These are phyloP conservation scores for Sporothrix phasma DNA, from an alignment of 2,329 filamentous ascomycete genomes.

Conservation along the genomic window DNA sequence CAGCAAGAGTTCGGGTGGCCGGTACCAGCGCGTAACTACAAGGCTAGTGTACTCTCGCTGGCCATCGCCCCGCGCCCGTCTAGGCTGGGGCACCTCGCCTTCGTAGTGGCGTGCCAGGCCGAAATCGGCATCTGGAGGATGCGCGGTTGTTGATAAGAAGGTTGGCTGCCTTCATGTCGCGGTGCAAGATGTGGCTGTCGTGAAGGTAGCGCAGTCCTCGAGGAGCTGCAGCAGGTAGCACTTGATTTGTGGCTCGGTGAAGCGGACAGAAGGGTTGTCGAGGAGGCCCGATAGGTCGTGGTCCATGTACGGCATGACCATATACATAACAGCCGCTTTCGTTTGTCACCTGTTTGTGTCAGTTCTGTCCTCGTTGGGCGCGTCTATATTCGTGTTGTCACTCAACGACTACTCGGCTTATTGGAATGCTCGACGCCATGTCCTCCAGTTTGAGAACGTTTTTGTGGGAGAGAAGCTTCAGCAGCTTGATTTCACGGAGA, in stretches of 20 bases:
- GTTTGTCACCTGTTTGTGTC: conserved; percentile 53
- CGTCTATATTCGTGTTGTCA: background rate
- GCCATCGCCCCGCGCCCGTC: conserved; percentile 73
- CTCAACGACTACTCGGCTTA: conserved; percentile 39
- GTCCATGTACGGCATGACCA: conserved; percentile 98
- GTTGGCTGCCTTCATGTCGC: conserved; percentile 98
- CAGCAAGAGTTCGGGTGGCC: conserved; percentile 84
- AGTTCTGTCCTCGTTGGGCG: background rate
- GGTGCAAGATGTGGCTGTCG: conserved; percentile 79
- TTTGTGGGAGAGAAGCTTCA: conserved; percentile 86
- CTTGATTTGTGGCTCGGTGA: conserved; percentile 87
- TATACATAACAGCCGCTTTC: conserved; percentile 84
- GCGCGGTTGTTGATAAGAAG: conserved; percentile 86
- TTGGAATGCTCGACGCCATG: conserved; percentile 79
- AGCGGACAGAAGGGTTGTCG: conserved; percentile 83
- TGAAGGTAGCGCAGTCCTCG: conserved; percentile 87
- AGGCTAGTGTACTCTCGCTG: conserved; percentile 89
- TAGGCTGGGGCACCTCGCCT: conserved; percentile 65
- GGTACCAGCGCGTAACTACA: conserved; percentile 94
- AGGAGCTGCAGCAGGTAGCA: conserved; percentile 94
- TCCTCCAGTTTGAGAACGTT: conserved; percentile 85
- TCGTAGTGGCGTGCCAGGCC: conserved; percentile 90
- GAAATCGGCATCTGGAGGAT: conserved; percentile 96
- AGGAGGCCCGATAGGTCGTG: conserved; percentile 95
- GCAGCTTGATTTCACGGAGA: conserved; percentile 89